A percentile compares a stretch with the other conserved stretches of the same genome.
Conservation (phyloP, 2,329 filamentous ascomycete genomes). For the Ophidiomyces ophidiicola region DNA sequence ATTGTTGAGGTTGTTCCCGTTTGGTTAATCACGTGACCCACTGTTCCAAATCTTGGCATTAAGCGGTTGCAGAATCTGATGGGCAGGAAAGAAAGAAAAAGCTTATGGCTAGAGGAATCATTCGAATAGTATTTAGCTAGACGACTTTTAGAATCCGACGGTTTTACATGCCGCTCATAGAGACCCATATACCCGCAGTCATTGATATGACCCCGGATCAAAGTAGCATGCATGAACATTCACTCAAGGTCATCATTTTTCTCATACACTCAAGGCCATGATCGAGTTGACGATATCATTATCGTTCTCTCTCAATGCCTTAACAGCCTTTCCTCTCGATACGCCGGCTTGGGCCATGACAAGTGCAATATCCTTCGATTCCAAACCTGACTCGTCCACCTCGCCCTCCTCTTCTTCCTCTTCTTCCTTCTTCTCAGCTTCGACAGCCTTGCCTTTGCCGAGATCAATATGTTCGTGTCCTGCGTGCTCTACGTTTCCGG, state of each 20-base stretch:
- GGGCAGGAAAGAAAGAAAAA: neutral
- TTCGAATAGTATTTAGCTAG: conserved; percentile 6
- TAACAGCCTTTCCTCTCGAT: conserved; percentile 95
- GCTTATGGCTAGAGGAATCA: conserved; percentile 2
- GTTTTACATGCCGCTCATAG: conserved; percentile 6
- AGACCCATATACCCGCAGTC: conserved; percentile 7
- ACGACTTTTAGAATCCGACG: conserved; percentile 8
- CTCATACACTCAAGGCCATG: conserved; percentile 83
- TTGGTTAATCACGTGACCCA: conserved; percentile 12
- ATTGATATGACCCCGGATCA: neutral
- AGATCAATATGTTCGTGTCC: conserved; percentile 44
- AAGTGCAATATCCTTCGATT: conserved; percentile 98
- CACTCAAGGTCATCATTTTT: neutral
- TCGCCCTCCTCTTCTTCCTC: conserved; percentile 92
- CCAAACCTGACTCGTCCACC: conserved; percentile 83
- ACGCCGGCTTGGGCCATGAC: conserved; percentile 98
- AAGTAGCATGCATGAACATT: conserved; percentile 1
- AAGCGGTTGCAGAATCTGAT: conserved; percentile 4
- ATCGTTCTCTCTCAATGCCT: conserved; percentile 92
- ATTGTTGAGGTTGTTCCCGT: conserved; percentile 12
- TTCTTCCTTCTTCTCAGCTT: conserved; percentile 51
- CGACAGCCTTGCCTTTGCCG: conserved; percentile 56
- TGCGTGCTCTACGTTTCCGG: conserved; percentile 48
- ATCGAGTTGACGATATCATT: conserved; percentile 99
- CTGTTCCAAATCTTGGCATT: conserved; percentile 11